phyloP scores from a whole-genome alignment of 148 eudicot species.

The Spergularia marina region DNA sequence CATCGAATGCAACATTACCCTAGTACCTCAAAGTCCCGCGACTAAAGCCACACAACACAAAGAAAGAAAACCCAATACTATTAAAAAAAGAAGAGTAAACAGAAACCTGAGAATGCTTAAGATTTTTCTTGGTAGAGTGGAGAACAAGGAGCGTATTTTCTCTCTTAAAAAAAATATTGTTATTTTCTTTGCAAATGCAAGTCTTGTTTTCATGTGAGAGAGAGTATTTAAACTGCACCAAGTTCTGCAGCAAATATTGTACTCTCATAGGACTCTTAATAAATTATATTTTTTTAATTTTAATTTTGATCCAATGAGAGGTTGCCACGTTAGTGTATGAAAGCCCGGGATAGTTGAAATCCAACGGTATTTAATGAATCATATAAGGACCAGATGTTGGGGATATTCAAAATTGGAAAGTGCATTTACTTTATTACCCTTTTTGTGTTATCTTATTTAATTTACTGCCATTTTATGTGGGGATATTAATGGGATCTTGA shows the following conservation, averaged over 20 bases:
- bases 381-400: not conserved
- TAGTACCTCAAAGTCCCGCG: not conserved
- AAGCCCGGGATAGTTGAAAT: conserved; percentile 7
- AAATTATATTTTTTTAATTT: no score
- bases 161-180: not conserved
- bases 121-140: not conserved
- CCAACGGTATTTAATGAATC: not conserved
- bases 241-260: not conserved
- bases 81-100: not conserved
- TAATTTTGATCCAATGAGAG: not conserved
- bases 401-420: not conserved
- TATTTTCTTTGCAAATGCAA: no score
- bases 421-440: no score
- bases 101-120: conserved; percentile 6
- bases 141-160: not conserved
- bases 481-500: no score
- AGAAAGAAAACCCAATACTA: not conserved
- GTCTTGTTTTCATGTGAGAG: not conserved
- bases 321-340: conserved; percentile 3
- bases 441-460: no score
- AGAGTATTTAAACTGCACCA: conserved; percentile 6
- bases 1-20: no score
- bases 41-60: not conserved
- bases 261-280: not conserved
- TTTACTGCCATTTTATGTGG: no score